Conservation (phyloP, 305 asterid genomes). For the Coffea humblotiana region DNA sequence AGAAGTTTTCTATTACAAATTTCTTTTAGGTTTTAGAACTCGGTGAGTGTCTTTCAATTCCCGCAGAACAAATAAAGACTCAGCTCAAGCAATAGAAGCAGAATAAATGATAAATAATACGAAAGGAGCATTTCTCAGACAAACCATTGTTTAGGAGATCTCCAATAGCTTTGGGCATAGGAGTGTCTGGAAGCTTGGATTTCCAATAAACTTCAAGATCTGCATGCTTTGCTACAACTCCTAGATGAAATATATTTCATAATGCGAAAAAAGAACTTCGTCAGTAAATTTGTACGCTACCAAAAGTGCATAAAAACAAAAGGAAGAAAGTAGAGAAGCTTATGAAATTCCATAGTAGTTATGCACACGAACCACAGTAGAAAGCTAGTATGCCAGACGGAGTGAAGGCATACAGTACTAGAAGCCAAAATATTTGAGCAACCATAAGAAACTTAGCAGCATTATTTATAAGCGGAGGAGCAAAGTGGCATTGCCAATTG, state of each 20-base stretch:
- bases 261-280: neutral
- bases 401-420: too few relatives aligned
- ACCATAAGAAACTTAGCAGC: too few relatives aligned
- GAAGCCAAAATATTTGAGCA: too few relatives aligned
- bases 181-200: slow-evolving; percentile 59
- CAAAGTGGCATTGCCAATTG: too few relatives aligned
- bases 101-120: neutral
- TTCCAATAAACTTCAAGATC: slow-evolving; percentile 64
- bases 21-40: too few relatives aligned
- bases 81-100: neutral
- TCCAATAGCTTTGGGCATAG: slow-evolving; percentile 64
- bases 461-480: too few relatives aligned
- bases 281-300: neutral
- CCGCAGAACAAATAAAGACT: neutral
- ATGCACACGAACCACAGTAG: too few relatives aligned
- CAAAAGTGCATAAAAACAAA: neutral
- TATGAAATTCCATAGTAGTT: neutral
- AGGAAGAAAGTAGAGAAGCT: neutral
- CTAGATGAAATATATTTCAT: slow-evolving; percentile 41
- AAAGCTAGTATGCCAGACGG: too few relatives aligned
- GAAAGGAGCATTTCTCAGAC: neutral
- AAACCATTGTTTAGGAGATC: slow-evolving; percentile 45
- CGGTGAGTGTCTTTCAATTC: too few relatives aligned
- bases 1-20: too few relatives aligned
- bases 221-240: slow-evolving; percentile 56